phyloP scores from a whole-genome alignment of 345 rosid species.

The Melaleuca alternifolia region DNA sequence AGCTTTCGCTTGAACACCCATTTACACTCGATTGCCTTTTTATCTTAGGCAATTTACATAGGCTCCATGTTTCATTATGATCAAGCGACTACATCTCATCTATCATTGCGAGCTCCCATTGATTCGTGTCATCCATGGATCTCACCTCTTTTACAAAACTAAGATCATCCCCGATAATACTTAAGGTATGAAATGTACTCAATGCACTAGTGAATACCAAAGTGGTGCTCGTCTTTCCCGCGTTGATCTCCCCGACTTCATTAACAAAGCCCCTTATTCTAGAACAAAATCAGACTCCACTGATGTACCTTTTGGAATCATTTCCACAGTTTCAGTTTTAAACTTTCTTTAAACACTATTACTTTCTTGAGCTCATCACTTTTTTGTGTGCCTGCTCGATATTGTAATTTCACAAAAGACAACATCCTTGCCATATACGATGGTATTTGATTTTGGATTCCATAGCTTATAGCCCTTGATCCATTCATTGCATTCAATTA shows the following conservation, averaged over 20 bases:
- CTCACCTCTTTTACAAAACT: not conserved
- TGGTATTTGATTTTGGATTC: not conserved
- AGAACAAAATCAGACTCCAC: too few species aligned
- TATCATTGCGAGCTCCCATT: not conserved
- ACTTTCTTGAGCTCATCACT: not conserved
- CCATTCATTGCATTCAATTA: not conserved
- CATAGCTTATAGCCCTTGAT: not conserved
- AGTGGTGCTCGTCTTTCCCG: too few species aligned
- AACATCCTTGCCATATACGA: not conserved
- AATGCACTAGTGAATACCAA: too few species aligned
- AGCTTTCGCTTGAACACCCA: not conserved
- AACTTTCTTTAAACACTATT: too few species aligned
- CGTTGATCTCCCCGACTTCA: too few species aligned
- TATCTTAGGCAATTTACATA: not conserved
- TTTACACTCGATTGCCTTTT: not conserved
- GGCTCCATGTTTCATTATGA: not conserved
- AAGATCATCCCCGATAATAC: not conserved
- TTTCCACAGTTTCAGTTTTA: too few species aligned
- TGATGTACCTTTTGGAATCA: too few species aligned
- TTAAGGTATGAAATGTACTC: too few species aligned
- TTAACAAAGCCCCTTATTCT: too few species aligned
- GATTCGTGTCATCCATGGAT: not conserved
- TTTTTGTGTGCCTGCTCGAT: not conserved
- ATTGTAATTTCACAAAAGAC: not conserved
- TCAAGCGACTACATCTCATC: not conserved